Evolutionary conservation across 2,329 filamentous ascomycete species (phyloP), one percentile per base, ranked within the genome.

Genomic region (Colletotrichum karsti): DNA sequence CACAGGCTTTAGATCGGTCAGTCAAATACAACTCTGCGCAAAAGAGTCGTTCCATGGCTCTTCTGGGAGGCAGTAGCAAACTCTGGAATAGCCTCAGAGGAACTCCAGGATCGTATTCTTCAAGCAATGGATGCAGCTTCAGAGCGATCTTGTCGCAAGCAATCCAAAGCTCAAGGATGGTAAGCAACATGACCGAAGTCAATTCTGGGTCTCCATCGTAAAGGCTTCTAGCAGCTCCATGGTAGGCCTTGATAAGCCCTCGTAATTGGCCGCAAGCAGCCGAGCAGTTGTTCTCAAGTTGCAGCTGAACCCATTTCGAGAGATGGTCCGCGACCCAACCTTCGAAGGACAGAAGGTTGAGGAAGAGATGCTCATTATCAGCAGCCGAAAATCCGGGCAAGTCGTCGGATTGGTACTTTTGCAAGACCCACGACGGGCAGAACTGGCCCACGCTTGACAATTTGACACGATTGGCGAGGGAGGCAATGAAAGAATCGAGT

Each of bases 91-190:
- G 60, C 0, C 71, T 46, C 0, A 58, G 10, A 0, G 81, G 79
- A 1, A 91, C 73, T 4, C 82, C 82, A 0, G 84, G 79, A 7
- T 80, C 73, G 67, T 88, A 91, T 0, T 87, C 74, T 0, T 6
- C 7, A 0, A 91, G 72, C 5, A 87, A n/a, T 80, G 77, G 0
- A 76, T 62, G 1, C 62, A 13, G 2, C 80, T 76, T 1, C n/a
- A n/a, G n/a, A n/a, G 84, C 83, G 2, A 79, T 77, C 56, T 78
- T 84, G 67, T 92, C 89, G 33, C 84, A 82, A 0, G 85, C 85
- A 7, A 87, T 73, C 90, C 89, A 92, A 0, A 91, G 73, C 60
- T 91, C 87, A 3, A 89, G 70, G 0, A 87, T 71, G 0, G 84
- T 87, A 0, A 92, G 79, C 3, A 89, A 63, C 84, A 90, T 89